Conservation (phyloP, 2,329 filamentous ascomycete species). For the Aschersonia sp. region DNA sequence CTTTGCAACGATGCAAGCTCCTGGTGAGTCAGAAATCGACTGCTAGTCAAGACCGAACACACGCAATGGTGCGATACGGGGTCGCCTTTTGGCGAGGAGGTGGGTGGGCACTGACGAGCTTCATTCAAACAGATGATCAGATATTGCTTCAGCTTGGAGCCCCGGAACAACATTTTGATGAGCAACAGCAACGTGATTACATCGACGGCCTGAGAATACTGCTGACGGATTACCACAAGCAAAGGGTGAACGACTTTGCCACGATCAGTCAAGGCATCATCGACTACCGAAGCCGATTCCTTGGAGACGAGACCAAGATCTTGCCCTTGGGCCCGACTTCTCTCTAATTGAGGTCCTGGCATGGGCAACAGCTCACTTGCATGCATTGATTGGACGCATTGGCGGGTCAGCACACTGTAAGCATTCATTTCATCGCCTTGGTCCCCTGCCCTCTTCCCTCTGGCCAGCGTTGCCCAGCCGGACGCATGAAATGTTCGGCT, state of each 20-base stretch:
- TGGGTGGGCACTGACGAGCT: conserved; percentile 31
- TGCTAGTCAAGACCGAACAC: neutral
- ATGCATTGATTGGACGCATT: neutral
- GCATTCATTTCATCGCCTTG: neutral
- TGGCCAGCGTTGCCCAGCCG: neutral
- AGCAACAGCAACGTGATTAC: conserved; percentile 46
- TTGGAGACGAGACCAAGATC: conserved; percentile 49
- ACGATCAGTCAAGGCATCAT: conserved; percentile 53
- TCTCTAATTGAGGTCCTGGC: conserved; percentile 11
- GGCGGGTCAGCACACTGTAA: conserved; percentile 1
- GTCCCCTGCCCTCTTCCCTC: neutral
- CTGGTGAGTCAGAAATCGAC: conserved; percentile 17
- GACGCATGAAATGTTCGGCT: neutral
- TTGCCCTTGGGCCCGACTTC: conserved; percentile 39
- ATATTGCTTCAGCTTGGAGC: conserved; percentile 60
- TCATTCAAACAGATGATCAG: conserved; percentile 46
- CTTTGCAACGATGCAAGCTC: conserved; percentile 35
- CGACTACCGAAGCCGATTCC: conserved; percentile 49
- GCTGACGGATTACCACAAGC: conserved; percentile 43
- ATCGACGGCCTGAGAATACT: conserved; percentile 47
- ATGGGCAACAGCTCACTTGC: neutral
- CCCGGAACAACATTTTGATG: conserved; percentile 48
- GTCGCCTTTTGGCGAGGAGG: neutral
- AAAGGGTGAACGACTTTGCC: conserved; percentile 50
- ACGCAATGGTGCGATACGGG: conserved; percentile 3